These are phyloP conservation scores for Ochetophila trinervis DNA, from an alignment of 306 rosid genomes.

Conservation along the genomic window DNA sequence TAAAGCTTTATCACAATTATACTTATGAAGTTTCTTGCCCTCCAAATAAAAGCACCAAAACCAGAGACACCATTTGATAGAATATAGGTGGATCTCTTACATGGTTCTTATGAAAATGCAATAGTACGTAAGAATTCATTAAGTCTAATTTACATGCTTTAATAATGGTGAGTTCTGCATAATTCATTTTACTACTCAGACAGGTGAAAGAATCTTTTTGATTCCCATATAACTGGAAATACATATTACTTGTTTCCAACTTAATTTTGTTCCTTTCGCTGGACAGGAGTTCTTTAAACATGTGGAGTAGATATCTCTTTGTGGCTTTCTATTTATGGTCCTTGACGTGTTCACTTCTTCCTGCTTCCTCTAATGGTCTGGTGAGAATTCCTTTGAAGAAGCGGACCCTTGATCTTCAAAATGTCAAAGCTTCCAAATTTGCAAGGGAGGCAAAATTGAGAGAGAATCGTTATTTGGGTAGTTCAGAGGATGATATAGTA, in stretches of 20 bases:
- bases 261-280: constrained; percentile 6
- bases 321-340: constrained; percentile 56
- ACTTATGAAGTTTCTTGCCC: no score
- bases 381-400: constrained; percentile 67
- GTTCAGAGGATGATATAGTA: constrained; percentile 43
- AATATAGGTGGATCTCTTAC: no score
- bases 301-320: constrained; percentile 51
- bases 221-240: no score
- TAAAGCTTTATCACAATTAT: no score
- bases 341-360: constrained; percentile 51
- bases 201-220: no score
- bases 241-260: constrained; percentile 2
- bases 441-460: constrained; percentile 32
- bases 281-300: constrained; percentile 38
- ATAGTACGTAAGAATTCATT: no score
- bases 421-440: constrained; percentile 49
- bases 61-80: no score
- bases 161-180: no score
- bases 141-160: no score
- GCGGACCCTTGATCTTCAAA: constrained; percentile 51
- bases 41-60: no score
- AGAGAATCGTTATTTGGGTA: constrained; percentile 19
- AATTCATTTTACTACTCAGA: no score
- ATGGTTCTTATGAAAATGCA: no score
- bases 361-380: constrained; percentile 54